Base-by-base conservation (phyloP, 225 moss, liverwort and hornwort genomes). In the Anthoceros angustus region DNA sequence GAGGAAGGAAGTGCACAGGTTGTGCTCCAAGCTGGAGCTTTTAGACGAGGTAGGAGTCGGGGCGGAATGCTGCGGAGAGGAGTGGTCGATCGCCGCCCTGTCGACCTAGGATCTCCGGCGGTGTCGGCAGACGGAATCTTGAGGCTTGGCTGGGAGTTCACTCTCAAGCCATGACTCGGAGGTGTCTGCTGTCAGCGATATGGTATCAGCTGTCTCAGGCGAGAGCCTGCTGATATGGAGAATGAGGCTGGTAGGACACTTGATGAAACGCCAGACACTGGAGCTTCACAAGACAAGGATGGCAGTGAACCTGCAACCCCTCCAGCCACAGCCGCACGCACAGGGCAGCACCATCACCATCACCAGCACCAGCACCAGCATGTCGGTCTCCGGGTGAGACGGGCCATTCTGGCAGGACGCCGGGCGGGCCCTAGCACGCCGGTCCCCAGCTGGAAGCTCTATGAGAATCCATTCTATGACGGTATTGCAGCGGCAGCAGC, bases 381-480 rank as follows among this genome's bases (percentile, higher is more conserved):
- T 43, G 64, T 40, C 39, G 86, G 79, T 43, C 72, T 91, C 77
- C 80, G 87, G 70, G 84, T 91, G 67, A 88, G 85, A 79, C 80
- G 85, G 66, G 84, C 84, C 65, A 79, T 85, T 73, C 46, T 88
- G 62, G 77, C 76, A 20, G 85, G 86, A 25, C 82, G 87, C 67
- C 75, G 85, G 79, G 88, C 80, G 15, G 88, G 88, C 6, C 95
- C 91, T 12, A 84, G 85, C 63, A 95, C 95, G 48, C 95, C 95
- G 2, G 88, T 91, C n/a, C 95, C 95, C 42, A 88, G 95, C 64
- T 95, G 95, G 95, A 95, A 91, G 72, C 78, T 91, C 46, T 84
- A 88, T 40, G 78, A 87, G 67, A 91, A 84, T 70, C 95, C 91
- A 61, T 86, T 91, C 73, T 91, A 86, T 66, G 95, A 95, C 73